Evolutionary conservation across 2,329 filamentous ascomycete species (phyloP).

Genomic region (Fusarium clavum): DNA sequence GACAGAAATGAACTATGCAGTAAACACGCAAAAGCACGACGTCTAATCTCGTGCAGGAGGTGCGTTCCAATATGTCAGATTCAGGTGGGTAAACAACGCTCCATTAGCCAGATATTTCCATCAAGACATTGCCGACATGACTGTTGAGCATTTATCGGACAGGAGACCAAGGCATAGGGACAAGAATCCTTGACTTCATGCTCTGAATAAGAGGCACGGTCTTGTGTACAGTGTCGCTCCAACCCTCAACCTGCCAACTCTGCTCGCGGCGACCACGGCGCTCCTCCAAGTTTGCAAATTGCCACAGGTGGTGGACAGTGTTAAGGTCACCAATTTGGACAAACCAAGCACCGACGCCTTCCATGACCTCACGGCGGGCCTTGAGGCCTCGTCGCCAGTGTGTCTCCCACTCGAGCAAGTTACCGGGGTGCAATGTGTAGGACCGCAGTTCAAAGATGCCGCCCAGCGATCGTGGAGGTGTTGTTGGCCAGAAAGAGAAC

Average conservation of each 20-base stretch:
- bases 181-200: constrained; percentile 94
- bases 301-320: constrained; percentile 98
- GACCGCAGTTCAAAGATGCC: constrained; percentile 96
- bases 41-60: constrained; percentile 30
- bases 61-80: constrained; percentile 5
- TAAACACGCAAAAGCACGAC: constrained; percentile 9
- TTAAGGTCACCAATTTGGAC: constrained; percentile 98
- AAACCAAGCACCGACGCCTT: constrained; percentile 98
- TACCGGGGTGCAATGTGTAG: constrained; percentile 95
- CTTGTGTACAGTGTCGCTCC: constrained; percentile 98
- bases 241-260: constrained; percentile 95
- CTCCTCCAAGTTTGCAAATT: constrained; percentile 97
- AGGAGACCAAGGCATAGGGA: constrained; percentile 97
- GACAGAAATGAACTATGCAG: constrained; percentile 34
- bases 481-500: constrained; percentile 99
- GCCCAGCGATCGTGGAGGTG: constrained; percentile 86
- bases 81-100: neutral
- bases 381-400: constrained; percentile 95
- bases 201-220: constrained; percentile 96
- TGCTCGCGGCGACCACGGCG: constrained; percentile 89
- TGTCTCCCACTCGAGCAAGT: constrained; percentile 97
- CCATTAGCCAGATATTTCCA: constrained; percentile 1
- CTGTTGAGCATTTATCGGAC: constrained; percentile 69
- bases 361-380: constrained; percentile 95
- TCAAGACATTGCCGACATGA: neutral